Conservation (phyloP, 2,329 filamentous ascomycete genomes). For the Cladorrhinum sp. region DNA sequence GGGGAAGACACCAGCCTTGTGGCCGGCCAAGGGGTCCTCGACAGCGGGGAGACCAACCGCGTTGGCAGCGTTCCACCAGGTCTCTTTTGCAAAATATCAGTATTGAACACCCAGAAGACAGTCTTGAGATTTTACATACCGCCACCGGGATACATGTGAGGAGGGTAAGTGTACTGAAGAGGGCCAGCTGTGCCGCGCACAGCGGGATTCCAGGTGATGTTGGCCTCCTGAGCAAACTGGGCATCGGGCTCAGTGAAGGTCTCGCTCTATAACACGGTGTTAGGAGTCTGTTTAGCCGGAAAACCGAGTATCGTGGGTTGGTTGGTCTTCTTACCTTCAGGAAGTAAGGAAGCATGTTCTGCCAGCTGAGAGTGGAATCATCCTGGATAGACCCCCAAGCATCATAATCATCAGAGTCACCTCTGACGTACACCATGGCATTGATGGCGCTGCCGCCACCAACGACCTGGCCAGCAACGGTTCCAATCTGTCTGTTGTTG, state of each 20-base stretch:
- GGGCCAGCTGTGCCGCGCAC: constrained; percentile 32
- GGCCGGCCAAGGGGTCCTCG: constrained; percentile 27
- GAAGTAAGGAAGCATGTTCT: constrained; percentile 42
- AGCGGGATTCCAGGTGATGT: constrained; percentile 31
- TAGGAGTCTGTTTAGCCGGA: not conserved
- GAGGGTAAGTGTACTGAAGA: constrained; percentile 33
- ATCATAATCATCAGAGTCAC: constrained; percentile 33
- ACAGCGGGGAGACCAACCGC: constrained; percentile 25
- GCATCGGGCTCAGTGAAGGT: constrained; percentile 30
- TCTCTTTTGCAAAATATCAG: constrained; percentile 12
- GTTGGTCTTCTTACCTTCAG: constrained; percentile 34
- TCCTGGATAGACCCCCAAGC: constrained; percentile 34
- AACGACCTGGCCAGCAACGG: constrained; percentile 31
- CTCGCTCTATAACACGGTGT: constrained; percentile 25
- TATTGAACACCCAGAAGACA: not conserved
- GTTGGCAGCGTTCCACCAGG: constrained; percentile 31
- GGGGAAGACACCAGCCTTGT: constrained; percentile 26
- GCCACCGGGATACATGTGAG: constrained; percentile 33
- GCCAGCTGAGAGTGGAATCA: constrained; percentile 35
- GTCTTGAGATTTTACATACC: constrained; percentile 11
- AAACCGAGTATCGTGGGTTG: not conserved
- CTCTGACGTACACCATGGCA: constrained; percentile 37
- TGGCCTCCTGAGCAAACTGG: constrained; percentile 26
- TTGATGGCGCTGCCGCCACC: constrained; percentile 37
- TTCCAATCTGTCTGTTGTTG: constrained; percentile 25